Evolutionary conservation across 179 eudicot genomes (phyloP), one percentile per base, ranked within the genome.

Genomic region (Beta corolliflora): DNA sequence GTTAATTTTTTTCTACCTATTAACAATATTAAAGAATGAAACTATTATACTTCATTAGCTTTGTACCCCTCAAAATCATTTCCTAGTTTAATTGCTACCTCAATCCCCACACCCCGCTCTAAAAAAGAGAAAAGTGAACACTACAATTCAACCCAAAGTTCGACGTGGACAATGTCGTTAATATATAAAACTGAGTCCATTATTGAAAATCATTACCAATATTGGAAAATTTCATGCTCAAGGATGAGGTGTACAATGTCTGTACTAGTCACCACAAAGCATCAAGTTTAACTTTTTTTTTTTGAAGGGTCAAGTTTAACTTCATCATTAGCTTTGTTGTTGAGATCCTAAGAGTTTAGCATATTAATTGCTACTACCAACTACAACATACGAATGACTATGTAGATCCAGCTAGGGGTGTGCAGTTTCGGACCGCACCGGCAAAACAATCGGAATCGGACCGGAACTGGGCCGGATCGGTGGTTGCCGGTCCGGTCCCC

Each of bases 191-290:
- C 9, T 54, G 23, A 55, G 46, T 29, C 14, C 64, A 73, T 73
- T 29, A 73, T 73, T 73, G 48, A 55, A 55, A 54, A 73, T 73
- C 23, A 73, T 54, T 73, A 7, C 8, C 23, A 15, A 29, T 7
- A 10, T 25, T 31, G 5, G 15, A 73, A 73, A 54, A 61, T 29
- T 55, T 73, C 77, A 73, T 73, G 77, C 64, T 73, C 29, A 45
- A 73, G 63, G 77, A 5, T 73, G 77, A 73, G 77, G 77, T 73
- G 77, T 73, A 29, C 64, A 73, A 53, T 55, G 64, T 73, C 45
- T 73, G 64, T 73, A 73, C 77, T 73, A 54, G 60, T 54, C 16
- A 7, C 14, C 77, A 55, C 16, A 50, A 50, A 13, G 36, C 75
- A 71, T n/a, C n/a, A n/a, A n/a, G n/a, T n/a, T n/a, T n/a, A n/a